Evolutionary conservation across 805 yeast genomes (phyloP).

Genomic region (Myxozyma geophila): DNA sequence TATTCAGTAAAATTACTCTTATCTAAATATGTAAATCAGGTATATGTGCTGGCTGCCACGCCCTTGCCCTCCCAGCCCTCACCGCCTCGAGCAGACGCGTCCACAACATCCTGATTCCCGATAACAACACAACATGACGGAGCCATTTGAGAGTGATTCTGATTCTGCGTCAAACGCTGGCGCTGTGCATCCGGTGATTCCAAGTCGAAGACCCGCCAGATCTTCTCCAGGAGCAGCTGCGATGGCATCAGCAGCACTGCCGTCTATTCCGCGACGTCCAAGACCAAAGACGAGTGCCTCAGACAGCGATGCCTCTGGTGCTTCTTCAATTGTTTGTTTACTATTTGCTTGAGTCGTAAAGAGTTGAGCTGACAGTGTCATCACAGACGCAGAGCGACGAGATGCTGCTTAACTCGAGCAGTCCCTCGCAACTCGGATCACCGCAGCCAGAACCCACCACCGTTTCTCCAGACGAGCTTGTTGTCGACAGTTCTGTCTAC

Average conservation of each 20-base stretch:
- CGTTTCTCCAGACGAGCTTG: not conserved
- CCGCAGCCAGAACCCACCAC: not conserved
- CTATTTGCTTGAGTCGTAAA: not conserved
- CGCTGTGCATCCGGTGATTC: conserved; percentile 1
- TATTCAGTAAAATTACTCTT: no score
- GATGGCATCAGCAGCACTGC: not conserved
- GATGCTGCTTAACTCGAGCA: not conserved
- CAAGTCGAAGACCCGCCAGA: conserved; percentile 8
- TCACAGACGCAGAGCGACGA: not conserved
- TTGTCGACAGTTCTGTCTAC: not conserved
- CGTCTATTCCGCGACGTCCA: conserved; percentile 20
- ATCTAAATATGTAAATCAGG: no score
- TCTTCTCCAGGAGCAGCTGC: not conserved
- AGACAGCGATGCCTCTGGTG: conserved; percentile 1
- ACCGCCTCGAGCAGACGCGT: no score
- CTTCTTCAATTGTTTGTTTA: not conserved
- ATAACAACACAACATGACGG: not conserved
- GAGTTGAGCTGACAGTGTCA: not conserved
- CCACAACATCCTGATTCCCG: no score
- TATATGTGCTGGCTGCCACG: no score
- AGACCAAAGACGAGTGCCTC: conserved; percentile 12
- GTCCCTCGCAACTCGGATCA: no score
- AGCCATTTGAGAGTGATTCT: not conserved
- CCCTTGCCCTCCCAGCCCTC: no score
- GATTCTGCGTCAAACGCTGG: not conserved